Conservation (phyloP, 192 early-diverging fungal species). For the Gorgonomyces haynaldii region DNA sequence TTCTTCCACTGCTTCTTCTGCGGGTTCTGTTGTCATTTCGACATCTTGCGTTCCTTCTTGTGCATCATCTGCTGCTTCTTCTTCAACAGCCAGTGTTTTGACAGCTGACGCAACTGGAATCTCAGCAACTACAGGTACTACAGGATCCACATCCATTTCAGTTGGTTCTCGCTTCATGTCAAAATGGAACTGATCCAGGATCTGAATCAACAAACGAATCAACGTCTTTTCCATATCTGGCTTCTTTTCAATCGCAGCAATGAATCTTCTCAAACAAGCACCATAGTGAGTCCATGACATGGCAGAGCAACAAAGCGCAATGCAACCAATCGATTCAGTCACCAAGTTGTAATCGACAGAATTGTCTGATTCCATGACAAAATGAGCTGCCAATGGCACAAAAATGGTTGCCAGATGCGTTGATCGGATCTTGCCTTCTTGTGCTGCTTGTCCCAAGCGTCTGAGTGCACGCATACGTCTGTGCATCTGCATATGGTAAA, state of each 20-base stretch:
- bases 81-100: not conserved
- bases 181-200: constrained; percentile 91
- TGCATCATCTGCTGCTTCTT: constrained; percentile 11
- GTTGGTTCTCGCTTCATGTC: constrained; percentile 35
- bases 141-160: constrained; percentile 8
- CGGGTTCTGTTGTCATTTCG: constrained; percentile 25
- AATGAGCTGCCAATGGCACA: constrained; percentile 76
- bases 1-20: constrained; percentile 24
- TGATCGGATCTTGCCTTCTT: constrained; percentile 30
- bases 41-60: constrained; percentile 17
- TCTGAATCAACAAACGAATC: constrained; percentile 63
- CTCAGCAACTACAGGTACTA: too few species aligned
- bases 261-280: constrained; percentile 56
- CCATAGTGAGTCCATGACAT: constrained; percentile 84
- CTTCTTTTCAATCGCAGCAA: constrained; percentile 51
- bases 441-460: constrained; percentile 41
- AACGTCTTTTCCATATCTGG: constrained; percentile 70
- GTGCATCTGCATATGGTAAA: constrained; percentile 91
- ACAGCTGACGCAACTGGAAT: too few species aligned
- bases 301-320: constrained; percentile 55
- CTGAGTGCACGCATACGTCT: constrained; percentile 74
- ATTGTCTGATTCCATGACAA: constrained; percentile 67
- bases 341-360: constrained; percentile 61
- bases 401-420: constrained; percentile 57
- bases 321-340: constrained; percentile 66